Evolutionary conservation across 2,329 filamentous ascomycete species (phyloP), one percentile per base, ranked within the genome.

Genomic region (Karstenula rhodostoma): DNA sequence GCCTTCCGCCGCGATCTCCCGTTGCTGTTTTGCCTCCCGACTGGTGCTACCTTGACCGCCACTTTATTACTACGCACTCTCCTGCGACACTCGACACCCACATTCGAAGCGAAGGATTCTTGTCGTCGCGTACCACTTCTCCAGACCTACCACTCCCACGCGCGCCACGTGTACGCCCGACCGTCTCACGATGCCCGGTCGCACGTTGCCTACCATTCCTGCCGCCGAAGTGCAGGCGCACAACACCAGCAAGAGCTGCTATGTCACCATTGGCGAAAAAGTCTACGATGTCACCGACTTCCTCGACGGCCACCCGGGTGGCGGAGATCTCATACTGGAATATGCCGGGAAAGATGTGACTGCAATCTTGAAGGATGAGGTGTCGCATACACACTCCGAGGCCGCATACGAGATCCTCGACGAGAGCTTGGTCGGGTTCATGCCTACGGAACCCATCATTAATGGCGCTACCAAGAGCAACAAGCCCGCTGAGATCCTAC

Each of bases 241-340:
- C 79, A 94, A 91, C 77, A 89, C 87, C 49, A 82, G 83, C 52
- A 87, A 93, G 74, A 96, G 93, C 51, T 98, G 94, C 83, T 99
- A 94, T 83, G 94, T 99, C 69, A 95, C 92, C 3, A 84, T 97
- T 57, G 94, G 93, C 64, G 86, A 86, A 60, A 96, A 94, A 70
- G 94, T 99, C 69, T 99, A 93, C 85, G 94, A 99, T 83, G 86
- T 99, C 65, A 97, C 95, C 60, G 88, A 92, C 58, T 99, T 99
- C 74, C 79, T 97, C 62, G 88, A 93, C 55, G 89, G 93, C 67
- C 95, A 99, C 77, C 95, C 95, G 25, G 95, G 95, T 68, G 95
- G 95, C 60, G 87, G 88, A 70, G 92, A 97, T 64, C 83, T 98
- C 69, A 90, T 99, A 63, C 83, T 97, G 64, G 91, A 97, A 56